A percentile compares a stretch with the other conserved stretches of the same genome.
These are phyloP conservation scores for Magnusiomyces sp. DNA, from an alignment of 1,139 yeast genomes.

Conservation along the genomic window DNA sequence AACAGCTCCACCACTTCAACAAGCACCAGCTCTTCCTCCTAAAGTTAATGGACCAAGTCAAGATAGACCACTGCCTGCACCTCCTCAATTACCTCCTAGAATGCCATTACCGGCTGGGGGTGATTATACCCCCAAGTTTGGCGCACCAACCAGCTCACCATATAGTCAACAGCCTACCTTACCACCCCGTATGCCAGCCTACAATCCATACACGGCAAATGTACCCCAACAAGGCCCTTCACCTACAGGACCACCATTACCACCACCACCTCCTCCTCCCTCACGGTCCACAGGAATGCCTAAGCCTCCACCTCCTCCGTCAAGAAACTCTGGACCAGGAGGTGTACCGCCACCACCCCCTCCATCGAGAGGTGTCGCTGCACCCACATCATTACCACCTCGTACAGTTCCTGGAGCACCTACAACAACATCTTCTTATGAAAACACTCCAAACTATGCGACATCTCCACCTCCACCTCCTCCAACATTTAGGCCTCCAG, in stretches of 20 bases:
- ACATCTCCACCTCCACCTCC: conserved; percentile 16
- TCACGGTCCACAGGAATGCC: too few relatives aligned
- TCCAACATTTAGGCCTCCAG: conserved; percentile 11
- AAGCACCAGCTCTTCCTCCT: conserved; percentile 7
- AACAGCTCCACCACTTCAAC: conserved; percentile 3
- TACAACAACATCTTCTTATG: conserved; percentile 13
- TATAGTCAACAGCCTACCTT: conserved; percentile 24
- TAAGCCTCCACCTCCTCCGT: conserved; percentile 35
- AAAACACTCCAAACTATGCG: conserved; percentile 9
- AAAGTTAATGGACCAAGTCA: not conserved
- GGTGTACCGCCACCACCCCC: conserved; percentile 23
- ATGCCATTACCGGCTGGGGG: conserved; percentile 3
- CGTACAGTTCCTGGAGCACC: conserved; percentile 19
- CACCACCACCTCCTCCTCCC: conserved; percentile 23
- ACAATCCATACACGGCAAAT: too few relatives aligned
- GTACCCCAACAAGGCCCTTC: too few relatives aligned
- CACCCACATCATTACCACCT: conserved; percentile 25
- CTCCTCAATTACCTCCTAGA: conserved; percentile 13
- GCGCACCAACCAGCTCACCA: conserved; percentile 16
- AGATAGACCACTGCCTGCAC: conserved; percentile 11
- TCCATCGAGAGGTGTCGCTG: conserved; percentile 21
- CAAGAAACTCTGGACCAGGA: conserved; percentile 18
- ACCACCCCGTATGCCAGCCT: too few relatives aligned
- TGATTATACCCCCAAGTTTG: conserved; percentile 13
- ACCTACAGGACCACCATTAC: conserved; percentile 18